Conservation (phyloP, 208 protist species). For the Acanthamoeba healyi region DNA sequence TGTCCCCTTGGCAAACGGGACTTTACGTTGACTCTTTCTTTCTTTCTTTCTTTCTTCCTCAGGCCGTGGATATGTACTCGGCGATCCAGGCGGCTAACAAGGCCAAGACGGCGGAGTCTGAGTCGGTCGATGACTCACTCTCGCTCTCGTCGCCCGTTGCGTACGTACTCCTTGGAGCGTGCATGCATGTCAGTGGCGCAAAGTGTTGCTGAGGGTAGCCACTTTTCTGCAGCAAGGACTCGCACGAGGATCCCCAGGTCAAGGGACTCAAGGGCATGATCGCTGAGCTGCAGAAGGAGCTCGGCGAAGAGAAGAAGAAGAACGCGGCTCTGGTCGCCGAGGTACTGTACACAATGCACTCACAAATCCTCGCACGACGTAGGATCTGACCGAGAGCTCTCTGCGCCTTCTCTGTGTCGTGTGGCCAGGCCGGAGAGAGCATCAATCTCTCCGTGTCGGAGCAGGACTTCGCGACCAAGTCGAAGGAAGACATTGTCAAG, state of each 20-base stretch:
- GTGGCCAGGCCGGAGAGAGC: background rate
- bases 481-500: background rate
- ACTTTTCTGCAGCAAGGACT: background rate
- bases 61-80: conserved; percentile 7
- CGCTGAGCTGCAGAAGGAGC: conserved; percentile 50
- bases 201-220: background rate
- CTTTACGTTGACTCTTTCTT: too few relatives aligned
- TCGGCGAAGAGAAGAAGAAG: conserved; percentile 63
- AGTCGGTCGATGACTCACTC: background rate
- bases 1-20: too few relatives aligned
- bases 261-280: conserved; percentile 48
- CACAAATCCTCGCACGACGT: background rate
- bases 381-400: too few relatives aligned
- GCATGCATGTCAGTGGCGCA: too few relatives aligned
- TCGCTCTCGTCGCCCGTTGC: conserved; percentile 12
- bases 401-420: too few relatives aligned
- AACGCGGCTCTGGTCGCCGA: background rate
- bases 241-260: conserved; percentile 26
- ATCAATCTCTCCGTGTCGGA: background rate
- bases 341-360: background rate
- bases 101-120: conserved; percentile 1
- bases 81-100: conserved; percentile 28
- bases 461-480: background rate
- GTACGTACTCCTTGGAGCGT: background rate
- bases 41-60: background rate